Evolutionary conservation across 106 monocot genomes (phyloP), one percentile per base, ranked within the genome.

Genomic region (Dendrobium catenatum): DNA sequence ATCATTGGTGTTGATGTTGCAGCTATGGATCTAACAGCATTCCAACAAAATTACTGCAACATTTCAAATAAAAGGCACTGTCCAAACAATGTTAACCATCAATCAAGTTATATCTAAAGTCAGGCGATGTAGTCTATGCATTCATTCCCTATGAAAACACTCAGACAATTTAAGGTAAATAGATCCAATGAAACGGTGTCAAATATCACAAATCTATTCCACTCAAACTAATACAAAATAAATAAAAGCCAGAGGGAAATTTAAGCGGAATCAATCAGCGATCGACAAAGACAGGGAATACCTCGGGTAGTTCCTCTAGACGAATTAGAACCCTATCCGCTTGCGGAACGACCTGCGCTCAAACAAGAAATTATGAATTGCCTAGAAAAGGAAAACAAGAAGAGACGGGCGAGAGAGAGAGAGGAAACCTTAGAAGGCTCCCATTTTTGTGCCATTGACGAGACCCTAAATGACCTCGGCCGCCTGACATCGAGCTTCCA

Each of bases 301-400:
- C 99, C 93, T 99, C 93, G 9, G 99, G 93, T 64, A 99, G 67
- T 84, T 90, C 88, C 78, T 99, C 99, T 11, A 99, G 90, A 4
- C 93, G 99, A 77, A 99, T 75, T 31, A 99, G 93, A 26, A 99
- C 99, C 84, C 95, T 80, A 77, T 99, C 99, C 59, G 87, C 89
- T 54, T 95, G 99, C n/a, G 99, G 99, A 77, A 82, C 87, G 5
- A 99, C 90, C 98, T 99, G 86, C 64, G 44, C 42, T 67, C 22
- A 76, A 56, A 64, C 48, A 84, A 76, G 58, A 15, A 66, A n/a
- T 51, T 54, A 22, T 55, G 37, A 16, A 20, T 18, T 76, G 26
- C 18, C 11, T 31, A 46, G 13, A 13, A 29, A 76, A 41, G 33
- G 33, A 49, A 72, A 10, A 59, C 64, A 10, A 13, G 54, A 4